These are phyloP conservation scores for Sporisorium scitamineum DNA, from an alignment of 1,284 basidiomycete species.

Conservation along the genomic window DNA sequence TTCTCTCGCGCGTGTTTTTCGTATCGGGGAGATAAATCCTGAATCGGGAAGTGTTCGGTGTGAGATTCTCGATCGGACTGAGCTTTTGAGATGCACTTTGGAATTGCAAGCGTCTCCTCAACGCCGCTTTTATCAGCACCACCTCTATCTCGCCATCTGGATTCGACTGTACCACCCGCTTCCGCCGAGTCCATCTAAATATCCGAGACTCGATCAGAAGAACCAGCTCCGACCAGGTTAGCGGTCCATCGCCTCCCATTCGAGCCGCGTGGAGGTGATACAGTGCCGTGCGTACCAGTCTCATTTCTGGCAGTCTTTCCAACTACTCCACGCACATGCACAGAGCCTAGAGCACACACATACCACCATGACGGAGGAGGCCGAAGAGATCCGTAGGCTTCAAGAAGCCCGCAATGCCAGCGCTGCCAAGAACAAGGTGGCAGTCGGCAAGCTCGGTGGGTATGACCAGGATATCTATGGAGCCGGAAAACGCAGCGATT, in stretches of 20 bases:
- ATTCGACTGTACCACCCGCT: neutral
- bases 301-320: neutral
- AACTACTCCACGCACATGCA: neutral
- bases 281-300: neutral
- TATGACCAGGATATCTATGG: slow-evolving; percentile 61
- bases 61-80: neutral
- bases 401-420: slow-evolving; percentile 50
- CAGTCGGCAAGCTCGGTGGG: slow-evolving; percentile 47
- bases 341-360: neutral
- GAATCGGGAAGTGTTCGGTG: neutral
- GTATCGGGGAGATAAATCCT: neutral
- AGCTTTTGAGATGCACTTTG: slow-evolving; percentile 2
- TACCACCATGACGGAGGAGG: slow-evolving; percentile 47
- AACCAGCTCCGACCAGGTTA: neutral
- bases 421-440: slow-evolving; percentile 39
- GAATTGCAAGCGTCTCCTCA: neutral
- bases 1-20: neutral
- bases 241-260: neutral
- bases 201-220: neutral
- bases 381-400: slow-evolving; percentile 51
- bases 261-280: neutral
- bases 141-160: neutral
- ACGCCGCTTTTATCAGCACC: neutral
- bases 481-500: slow-evolving; percentile 46
- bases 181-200: neutral